phyloP scores from a whole-genome alignment of 441 rosid species.

The Capsella rubella region DNA sequence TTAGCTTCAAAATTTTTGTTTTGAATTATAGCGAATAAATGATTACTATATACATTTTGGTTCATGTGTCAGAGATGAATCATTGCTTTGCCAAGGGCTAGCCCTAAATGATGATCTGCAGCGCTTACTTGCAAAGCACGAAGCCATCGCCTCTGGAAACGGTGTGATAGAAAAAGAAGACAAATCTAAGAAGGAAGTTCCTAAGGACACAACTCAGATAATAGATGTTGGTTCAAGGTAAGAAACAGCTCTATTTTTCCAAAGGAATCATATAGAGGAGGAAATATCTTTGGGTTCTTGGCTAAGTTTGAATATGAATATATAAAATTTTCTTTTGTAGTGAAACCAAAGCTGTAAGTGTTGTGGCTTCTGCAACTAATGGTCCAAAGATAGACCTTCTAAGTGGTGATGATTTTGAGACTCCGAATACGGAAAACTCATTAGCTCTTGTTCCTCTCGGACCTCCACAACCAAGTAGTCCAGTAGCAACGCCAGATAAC shows the following conservation, averaged over 20 bases:
- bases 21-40: neutral
- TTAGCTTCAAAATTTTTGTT: neutral
- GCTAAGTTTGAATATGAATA: neutral
- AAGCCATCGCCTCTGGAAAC: constrained; percentile 78
- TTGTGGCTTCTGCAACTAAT: constrained; percentile 67
- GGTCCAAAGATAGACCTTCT: constrained; percentile 87
- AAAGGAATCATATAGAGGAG: neutral
- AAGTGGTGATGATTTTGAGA: constrained; percentile 62
- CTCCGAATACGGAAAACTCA: constrained; percentile 38
- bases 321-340: constrained; percentile 40
- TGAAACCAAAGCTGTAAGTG: constrained; percentile 52
- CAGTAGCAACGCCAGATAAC: constrained; percentile 69
- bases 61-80: constrained; percentile 75
- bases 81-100: constrained; percentile 90
- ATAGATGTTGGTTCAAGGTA: constrained; percentile 52
- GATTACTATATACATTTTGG: neutral
- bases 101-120: constrained; percentile 96
- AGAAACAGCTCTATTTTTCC: neutral
- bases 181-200: constrained; percentile 55
- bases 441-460: constrained; percentile 82
- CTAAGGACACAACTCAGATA: constrained; percentile 50
- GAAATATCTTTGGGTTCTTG: constrained; percentile 8
- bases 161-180: constrained; percentile 43
- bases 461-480: constrained; percentile 61
- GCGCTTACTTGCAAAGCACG: constrained; percentile 86